Evolutionary conservation across 352 stramenopile genomes (phyloP), one percentile per base, ranked within the genome.

Genomic region (Phytophthora fragariaefolia): DNA sequence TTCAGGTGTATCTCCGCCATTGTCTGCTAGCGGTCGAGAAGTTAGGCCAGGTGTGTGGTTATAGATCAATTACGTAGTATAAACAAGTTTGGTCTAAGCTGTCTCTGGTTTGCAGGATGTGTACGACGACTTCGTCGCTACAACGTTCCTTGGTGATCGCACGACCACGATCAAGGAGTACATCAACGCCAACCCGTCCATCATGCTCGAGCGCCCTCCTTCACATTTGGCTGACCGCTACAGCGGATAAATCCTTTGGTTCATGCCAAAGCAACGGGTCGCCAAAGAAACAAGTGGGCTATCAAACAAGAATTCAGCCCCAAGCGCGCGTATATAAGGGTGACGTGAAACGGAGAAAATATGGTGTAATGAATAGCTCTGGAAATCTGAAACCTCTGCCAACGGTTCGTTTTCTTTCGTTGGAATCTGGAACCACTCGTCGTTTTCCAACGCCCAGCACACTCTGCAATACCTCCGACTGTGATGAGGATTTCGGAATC

Each of bases 131-230:
- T 98, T 98, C 71, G 71, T 98, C 2, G 66, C 89, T 64, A 93
- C 96, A n/a, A 98, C 92, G 18, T 97, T 89, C 68, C 79, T 98
- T 15, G 89, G 89, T 40, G 92, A 98, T 77, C 82, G 94, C 58
- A 84, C 64, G 43, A 98, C 92, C 10, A 95, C 87, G 2, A 82
- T 98, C 63, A 63, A 87, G 64, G 63, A 90, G 63, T 97, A 98
- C 68, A 77, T 98, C 40, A 73, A 79, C 9, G 43, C 80, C 34
- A 83, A 96, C 71, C 83, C 88, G 46, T 73, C 83, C 49, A 83
- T 97, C 60, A 94, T 97, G 85, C 71, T 89, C n/a, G 82, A 87
- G 46, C 62, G 76, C 40, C 91, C 92, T 18, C 93, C 92, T 30
- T 66, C 79, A 12, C 75, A 87, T 51, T 77, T 98, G 8, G 66